Evolutionary conservation across 208 protist genomes (phyloP).

Genomic region (Crithidia bombi): DNA sequence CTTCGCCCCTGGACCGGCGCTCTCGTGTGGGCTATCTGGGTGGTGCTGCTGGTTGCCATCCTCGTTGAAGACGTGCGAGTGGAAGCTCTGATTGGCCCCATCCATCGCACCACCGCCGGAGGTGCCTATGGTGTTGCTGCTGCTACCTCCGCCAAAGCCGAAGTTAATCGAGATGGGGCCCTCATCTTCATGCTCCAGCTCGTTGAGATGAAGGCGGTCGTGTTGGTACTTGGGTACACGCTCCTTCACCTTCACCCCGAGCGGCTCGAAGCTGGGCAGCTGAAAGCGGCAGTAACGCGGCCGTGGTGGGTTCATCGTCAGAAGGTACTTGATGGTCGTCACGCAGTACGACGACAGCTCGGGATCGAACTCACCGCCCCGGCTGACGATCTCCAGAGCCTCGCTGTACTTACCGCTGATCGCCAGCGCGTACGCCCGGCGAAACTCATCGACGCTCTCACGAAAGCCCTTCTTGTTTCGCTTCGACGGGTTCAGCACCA

Average conservation of each 20-base stretch:
- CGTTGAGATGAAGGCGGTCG: constrained; percentile 12
- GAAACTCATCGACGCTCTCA: constrained; percentile 18
- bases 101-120: not conserved
- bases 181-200: constrained; percentile 13
- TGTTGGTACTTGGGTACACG: constrained; percentile 5
- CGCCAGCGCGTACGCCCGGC: constrained; percentile 30
- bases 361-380: constrained; percentile 22
- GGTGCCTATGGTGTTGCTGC: constrained; percentile 1
- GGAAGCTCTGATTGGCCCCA: constrained; percentile 7
- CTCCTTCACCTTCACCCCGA: constrained; percentile 15
- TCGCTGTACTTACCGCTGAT: constrained; percentile 26
- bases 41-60: not conserved
- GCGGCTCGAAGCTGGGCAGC: constrained; percentile 12
- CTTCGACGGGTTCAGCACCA: constrained; percentile 31
- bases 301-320: constrained; percentile 17
- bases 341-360: constrained; percentile 24
- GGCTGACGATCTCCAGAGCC: constrained; percentile 25
- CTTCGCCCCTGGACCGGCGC: not conserved
- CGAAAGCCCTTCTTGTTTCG: constrained; percentile 21
- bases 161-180: constrained; percentile 14
- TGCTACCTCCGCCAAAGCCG: constrained; percentile 13
- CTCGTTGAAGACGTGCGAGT: constrained; percentile 7
- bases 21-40: not conserved
- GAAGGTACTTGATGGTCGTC: constrained; percentile 10
- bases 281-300: constrained; percentile 24